phyloP scores from a whole-genome alignment of 352 stramenopile genomes.

The Globisporangium carolinianum region DNA sequence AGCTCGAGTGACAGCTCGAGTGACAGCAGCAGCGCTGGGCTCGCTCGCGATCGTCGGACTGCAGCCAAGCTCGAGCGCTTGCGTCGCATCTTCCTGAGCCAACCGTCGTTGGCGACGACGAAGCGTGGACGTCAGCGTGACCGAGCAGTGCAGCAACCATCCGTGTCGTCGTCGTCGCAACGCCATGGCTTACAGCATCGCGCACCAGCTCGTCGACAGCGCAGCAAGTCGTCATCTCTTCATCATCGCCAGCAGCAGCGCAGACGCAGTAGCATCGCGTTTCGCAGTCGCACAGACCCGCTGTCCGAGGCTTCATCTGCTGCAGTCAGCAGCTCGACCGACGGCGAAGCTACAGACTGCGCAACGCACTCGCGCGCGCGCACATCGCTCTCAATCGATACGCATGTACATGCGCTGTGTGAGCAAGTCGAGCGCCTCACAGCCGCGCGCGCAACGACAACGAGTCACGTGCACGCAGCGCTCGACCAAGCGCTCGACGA shows the following conservation, averaged over 20 bases:
- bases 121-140: not conserved
- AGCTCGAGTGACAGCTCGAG: constrained; percentile 16
- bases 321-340: constrained; percentile 1
- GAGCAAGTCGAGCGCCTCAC: constrained; percentile 45
- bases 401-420: constrained; percentile 34
- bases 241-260: not conserved
- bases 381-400: constrained; percentile 27
- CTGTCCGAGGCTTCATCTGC: not conserved
- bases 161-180: not conserved
- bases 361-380: not conserved
- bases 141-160: not conserved
- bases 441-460: constrained; percentile 28
- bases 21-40: constrained; percentile 10
- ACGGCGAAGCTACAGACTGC: not conserved
- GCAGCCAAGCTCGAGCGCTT: constrained; percentile 41
- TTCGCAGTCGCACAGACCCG: not conserved
- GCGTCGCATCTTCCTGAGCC: constrained; percentile 64
- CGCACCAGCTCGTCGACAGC: no score
- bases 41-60: constrained; percentile 16
- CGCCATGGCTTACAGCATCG: not conserved
- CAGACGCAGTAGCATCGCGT: not conserved
- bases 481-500: constrained; percentile 51
- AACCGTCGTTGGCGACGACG: constrained; percentile 11
- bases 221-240: no score
- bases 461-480: constrained; percentile 35